Percentiles rank a stretch among this genome's conserved stretches.
phyloP scores from a whole-genome alignment of 495 filamentous ascomycete genomes.

The Pyrenopolyporus hunteri region DNA sequence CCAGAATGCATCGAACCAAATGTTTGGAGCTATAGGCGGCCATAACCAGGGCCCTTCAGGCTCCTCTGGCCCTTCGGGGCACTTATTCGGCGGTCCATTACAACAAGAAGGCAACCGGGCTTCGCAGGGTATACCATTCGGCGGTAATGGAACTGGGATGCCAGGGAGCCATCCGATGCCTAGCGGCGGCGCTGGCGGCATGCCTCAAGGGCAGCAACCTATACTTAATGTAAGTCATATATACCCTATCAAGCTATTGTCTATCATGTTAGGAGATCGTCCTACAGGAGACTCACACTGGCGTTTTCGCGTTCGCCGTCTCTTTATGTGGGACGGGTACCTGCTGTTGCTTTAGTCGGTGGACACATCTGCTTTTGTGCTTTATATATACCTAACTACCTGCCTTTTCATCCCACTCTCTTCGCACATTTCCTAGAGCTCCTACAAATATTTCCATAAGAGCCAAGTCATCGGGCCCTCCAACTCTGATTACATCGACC shows the following conservation, averaged over 20 bases:
- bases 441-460: no score
- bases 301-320: background rate
- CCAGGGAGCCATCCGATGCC: conserved; percentile 42
- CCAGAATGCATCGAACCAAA: conserved; percentile 65
- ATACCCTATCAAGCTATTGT: background rate
- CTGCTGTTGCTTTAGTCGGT: conserved; percentile 2
- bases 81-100: conserved; percentile 57
- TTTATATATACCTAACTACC: background rate
- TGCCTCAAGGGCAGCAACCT: conserved; percentile 88
- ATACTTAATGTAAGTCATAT: conserved; percentile 80
- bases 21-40: conserved; percentile 60
- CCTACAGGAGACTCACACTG: background rate
- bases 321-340: conserved; percentile 6
- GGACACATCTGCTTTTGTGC: conserved; percentile 1
- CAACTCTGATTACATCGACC: no score
- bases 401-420: background rate
- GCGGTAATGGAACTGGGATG: conserved; percentile 35
- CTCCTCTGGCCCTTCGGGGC: conserved; percentile 43
- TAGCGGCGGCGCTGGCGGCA: conserved; percentile 43
- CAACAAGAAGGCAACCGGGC: conserved; percentile 54
- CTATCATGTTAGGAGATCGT: background rate
- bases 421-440: background rate
- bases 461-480: no score
- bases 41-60: conserved; percentile 50
- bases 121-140: conserved; percentile 56